Base-by-base conservation (phyloP, 805 yeast species). In the Cyberlindnera galapagoensis region DNA sequence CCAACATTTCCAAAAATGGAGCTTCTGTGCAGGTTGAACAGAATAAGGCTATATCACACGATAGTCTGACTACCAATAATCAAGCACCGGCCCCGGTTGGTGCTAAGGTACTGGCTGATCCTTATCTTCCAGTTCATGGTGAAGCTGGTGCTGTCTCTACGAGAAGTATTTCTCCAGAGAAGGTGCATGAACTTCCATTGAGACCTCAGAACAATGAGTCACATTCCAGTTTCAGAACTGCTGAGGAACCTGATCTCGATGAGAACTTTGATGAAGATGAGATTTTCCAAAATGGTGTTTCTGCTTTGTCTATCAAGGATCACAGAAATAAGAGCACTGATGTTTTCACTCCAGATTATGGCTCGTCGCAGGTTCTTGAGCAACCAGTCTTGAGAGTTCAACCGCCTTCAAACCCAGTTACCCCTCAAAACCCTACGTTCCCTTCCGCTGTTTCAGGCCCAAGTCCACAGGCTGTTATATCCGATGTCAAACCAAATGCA, bases 191-290 rank as follows among this genome's bases (percentile, higher is more conserved):
- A 3, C 23, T 26, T 6, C 32, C 17, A 21, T 7, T 10, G 4
- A 30, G 22, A 13, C 11, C 21, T 9, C 12, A n/a, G 14, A 12
- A 3, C 12, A 17, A 30, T 17, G 44, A 37, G 23, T 36, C 44
- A 10, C 39, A 42, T 26, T 20, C 36, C n/a, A 12, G 35, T 1
- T 36, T 32, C 26, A 36, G 28, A 9, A 12, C 28, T 12, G 9
- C 18, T 5, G 21, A 19, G 9, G 31, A 30, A 23, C 24, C 21
- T 13, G 47, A 44, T 14, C 26, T 41, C 9, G 54, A 52, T 30
- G 56, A 50, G 25, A 48, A 47, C 35, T 46, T 49, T 30, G 54
- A 51, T 18, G 42, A 47, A 27, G 57, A 47, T 26, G 51, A 48
- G 7, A 50, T 46, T 20, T 46, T 49, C 35, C 38, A 43, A 19